Percentiles rank a stretch among this genome's conserved stretches.
Conservation (phyloP, 2,329 filamentous ascomycete genomes). For the Colletotrichum neosansevieriae region DNA sequence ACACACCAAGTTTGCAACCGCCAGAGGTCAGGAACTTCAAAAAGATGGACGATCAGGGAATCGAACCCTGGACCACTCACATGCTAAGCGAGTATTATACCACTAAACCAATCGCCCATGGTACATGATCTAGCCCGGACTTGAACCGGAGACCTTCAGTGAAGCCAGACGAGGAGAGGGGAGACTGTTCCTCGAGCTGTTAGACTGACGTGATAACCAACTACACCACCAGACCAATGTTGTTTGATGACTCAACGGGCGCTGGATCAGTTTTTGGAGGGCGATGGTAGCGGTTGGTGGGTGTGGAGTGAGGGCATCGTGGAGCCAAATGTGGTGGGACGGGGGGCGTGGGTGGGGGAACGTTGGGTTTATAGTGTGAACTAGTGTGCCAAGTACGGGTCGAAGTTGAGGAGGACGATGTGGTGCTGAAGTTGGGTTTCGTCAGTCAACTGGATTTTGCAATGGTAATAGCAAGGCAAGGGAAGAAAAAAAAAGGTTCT, state of each 20-base stretch:
- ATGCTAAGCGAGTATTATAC: conserved; percentile 31
- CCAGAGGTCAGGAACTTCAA: background rate
- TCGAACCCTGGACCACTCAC: conserved; percentile 28
- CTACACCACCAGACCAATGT: conserved; percentile 48
- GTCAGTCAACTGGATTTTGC: background rate
- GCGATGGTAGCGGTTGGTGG: background rate
- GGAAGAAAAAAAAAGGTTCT: too few relatives aligned
- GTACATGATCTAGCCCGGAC: conserved; percentile 26
- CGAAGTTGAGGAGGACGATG: too few relatives aligned
- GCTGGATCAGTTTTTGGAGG: background rate
- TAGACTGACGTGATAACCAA: conserved; percentile 65
- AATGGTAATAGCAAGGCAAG: too few relatives aligned
- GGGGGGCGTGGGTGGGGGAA: background rate
- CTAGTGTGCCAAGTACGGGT: too few relatives aligned
- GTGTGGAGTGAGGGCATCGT: conserved; percentile 7
- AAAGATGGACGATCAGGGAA: conserved; percentile 25
- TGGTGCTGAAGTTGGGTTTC: background rate
- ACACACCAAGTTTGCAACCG: too few relatives aligned
- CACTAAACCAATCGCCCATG: conserved; percentile 21
- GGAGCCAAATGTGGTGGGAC: background rate
- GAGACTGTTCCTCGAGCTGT: conserved; percentile 44
- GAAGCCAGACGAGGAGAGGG: background rate
- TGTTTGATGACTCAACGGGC: background rate
- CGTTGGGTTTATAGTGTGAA: background rate
- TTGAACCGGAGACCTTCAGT: conserved; percentile 38